These are phyloP conservation scores for Lepidium sativum DNA, from an alignment of 345 rosid genomes.

Conservation along the genomic window DNA sequence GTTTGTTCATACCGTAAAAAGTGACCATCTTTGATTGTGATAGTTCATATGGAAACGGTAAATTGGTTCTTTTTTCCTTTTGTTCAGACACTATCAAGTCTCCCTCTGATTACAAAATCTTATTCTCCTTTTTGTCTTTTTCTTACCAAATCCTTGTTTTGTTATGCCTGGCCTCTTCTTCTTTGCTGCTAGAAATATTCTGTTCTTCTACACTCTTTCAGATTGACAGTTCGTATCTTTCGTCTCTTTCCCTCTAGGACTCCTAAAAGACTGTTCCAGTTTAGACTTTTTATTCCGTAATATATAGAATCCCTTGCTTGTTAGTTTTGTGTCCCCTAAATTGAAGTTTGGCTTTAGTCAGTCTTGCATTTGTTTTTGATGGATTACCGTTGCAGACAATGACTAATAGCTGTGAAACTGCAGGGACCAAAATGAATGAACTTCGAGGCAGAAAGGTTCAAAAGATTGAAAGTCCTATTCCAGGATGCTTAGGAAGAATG, in stretches of 20 bases:
- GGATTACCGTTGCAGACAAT: neutral
- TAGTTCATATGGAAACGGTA: conserved; percentile 9
- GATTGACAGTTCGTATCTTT: neutral
- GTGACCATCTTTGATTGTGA: conserved; percentile 24
- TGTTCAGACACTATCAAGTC: conserved; percentile 9
- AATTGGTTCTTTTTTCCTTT: conserved; percentile 8
- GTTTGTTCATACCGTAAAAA: neutral
- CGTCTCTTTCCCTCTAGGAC: neutral
- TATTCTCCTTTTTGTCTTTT: neutral
- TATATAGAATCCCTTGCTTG: neutral
- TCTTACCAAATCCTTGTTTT: conserved; percentile 1
- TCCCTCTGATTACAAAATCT: conserved; percentile 24
- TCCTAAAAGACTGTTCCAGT: neutral
- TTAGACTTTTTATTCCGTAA: neutral
- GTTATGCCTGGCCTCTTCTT: conserved; percentile 10
- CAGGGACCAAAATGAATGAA: conserved; percentile 58
- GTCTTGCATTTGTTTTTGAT: neutral
- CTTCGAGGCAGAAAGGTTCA: conserved; percentile 40
- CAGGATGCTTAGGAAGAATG: conserved; percentile 57
- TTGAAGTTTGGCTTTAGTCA: neutral
- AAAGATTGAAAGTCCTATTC: conserved; percentile 44
- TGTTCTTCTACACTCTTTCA: neutral
- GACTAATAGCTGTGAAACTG: conserved; percentile 13
- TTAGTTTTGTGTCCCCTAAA: neutral
- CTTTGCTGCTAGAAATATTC: conserved; percentile 3